A percentile compares a stretch with the other conserved stretches of the same genome.
These are phyloP conservation scores for Sugiyamaella americana DNA, from an alignment of 805 yeast species.

Conservation along the genomic window DNA sequence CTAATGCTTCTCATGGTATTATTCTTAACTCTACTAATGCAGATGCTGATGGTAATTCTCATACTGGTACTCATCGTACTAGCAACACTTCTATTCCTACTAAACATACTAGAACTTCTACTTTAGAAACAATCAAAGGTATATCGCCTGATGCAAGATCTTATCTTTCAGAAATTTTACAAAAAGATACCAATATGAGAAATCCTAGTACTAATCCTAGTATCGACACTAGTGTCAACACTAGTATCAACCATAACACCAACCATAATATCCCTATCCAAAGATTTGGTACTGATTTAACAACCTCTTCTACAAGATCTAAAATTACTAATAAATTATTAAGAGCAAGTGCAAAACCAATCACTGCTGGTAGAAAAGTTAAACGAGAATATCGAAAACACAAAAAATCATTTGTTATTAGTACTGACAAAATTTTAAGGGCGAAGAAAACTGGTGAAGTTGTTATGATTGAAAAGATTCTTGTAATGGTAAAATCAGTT, in stretches of 20 bases:
- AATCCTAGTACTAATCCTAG: slow-evolving; percentile 1
- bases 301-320: no score
- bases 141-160: background rate
- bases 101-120: no score
- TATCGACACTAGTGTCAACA: background rate
- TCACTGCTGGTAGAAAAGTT: background rate
- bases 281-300: no score
- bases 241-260: no score
- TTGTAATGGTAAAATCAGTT: slow-evolving; percentile 52
- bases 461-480: slow-evolving; percentile 58
- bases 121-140: no score
- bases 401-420: background rate
- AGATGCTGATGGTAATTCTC: no score
- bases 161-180: background rate
- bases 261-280: no score
- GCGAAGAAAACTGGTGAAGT: slow-evolving; percentile 47
- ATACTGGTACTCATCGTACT: no score
- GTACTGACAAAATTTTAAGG: slow-evolving; percentile 14
- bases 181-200: slow-evolving; percentile 2
- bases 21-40: no score
- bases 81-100: no score
- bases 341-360: background rate
- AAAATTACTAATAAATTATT: background rate
- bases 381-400: background rate
- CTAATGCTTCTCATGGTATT: no score